Base-by-base conservation (phyloP, 805 yeast species). In the Wickerhamiella spandovensis region DNA sequence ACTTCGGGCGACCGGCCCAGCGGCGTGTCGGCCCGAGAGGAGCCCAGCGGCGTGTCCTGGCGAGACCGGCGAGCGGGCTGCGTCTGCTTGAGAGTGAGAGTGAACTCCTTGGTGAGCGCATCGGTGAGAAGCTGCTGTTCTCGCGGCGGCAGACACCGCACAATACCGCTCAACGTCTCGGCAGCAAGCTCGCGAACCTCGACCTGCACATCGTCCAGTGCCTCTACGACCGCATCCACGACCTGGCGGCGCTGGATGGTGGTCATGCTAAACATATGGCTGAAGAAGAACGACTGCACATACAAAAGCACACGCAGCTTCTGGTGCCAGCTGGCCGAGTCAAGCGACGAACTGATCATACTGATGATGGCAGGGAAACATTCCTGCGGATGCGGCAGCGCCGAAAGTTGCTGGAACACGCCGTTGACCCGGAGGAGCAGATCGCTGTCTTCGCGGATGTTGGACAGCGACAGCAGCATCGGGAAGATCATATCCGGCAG, bases 181-280 rank as follows among this genome's bases (percentile, higher is more conserved):
- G 92, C 78, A 1, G 92, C 85, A 6, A 77, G 69, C 48, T 79
- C 83, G 51, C 97, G 70, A 3, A 90, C 84, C 51, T 85, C 90
- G 18, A 82, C 74, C 53, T 81, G 84, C 35, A 70, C 69, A 59
- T 79, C 83, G 54, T 74, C 76, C 49, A 86, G 65, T 56, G 82
- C 67, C 2, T 69, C 63, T 32, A 72, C 69, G 2, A 82, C 76
- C 48, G 77, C 70, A 1, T 69, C 66, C 22, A 85, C 69, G 12
- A 90, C 67, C 28, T 62, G 56, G 12, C 58, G 54, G 50, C 82
- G 69, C 56, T 82, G 81, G 0, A 61, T 64, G 0, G 61, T 53
- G 1, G 71, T 62, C 49, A 90, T 64, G 30, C 72, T 67, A 56
- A 85, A 70, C 51, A 83, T 67, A 54, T 87, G 82, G 35, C 80